A percentile compares a stretch with the other conserved stretches of the same genome.
These are phyloP conservation scores for Begonia masoniana DNA, from an alignment of 306 rosid species.

Conservation along the genomic window DNA sequence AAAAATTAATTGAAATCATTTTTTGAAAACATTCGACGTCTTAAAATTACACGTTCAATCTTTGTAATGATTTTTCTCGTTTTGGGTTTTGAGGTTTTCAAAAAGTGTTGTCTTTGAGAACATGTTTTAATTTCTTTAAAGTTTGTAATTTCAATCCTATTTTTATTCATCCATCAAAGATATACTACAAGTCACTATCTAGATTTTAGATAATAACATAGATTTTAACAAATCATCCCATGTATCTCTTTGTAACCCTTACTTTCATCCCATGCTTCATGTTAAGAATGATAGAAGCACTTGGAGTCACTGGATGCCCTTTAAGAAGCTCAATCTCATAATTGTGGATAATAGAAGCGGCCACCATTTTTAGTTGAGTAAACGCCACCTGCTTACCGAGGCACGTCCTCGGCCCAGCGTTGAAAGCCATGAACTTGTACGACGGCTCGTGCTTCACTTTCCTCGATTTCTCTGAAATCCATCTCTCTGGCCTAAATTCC, in stretches of 20 bases:
- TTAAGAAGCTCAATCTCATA: slow-evolving; percentile 18
- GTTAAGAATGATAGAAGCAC: slow-evolving; percentile 21
- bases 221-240: too few relatives aligned
- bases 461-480: slow-evolving; percentile 25
- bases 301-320: slow-evolving; percentile 9
- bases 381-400: slow-evolving; percentile 31
- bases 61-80: too few relatives aligned
- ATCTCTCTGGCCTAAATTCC: slow-evolving; percentile 59
- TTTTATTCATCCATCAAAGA: too few relatives aligned
- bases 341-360: slow-evolving; percentile 14
- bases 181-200: too few relatives aligned
- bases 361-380: slow-evolving; percentile 29
- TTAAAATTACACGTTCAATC: too few relatives aligned
- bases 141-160: too few relatives aligned
- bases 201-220: too few relatives aligned
- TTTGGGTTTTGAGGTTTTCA: too few relatives aligned
- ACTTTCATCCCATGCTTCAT: slow-evolving; percentile 39
- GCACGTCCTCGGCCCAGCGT: slow-evolving; percentile 44
- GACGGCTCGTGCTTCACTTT: slow-evolving; percentile 20
- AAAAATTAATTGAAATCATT: too few relatives aligned
- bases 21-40: too few relatives aligned
- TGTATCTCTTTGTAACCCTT: slow-evolving; percentile 6
- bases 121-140: too few relatives aligned
- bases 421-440: slow-evolving; percentile 31
- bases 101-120: too few relatives aligned